phyloP scores from a whole-genome alignment of 2,329 filamentous ascomycete species.

The Clarireedia monteithiana region DNA sequence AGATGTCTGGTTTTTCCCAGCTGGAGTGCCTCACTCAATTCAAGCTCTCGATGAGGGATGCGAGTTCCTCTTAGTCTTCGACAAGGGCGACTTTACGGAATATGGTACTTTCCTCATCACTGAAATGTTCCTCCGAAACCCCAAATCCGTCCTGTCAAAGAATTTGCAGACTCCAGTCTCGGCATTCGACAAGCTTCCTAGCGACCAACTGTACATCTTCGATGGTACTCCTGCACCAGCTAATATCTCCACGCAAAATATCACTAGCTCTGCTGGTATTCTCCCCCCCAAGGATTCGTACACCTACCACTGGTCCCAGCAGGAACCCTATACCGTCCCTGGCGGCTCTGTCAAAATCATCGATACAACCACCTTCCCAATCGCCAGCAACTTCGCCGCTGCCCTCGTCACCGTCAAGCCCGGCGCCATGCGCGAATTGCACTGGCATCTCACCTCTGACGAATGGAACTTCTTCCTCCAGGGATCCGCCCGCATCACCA shows the following conservation, averaged over 20 bases:
- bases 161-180: constrained; percentile 41
- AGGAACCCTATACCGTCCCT: constrained; percentile 37
- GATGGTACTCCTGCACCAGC: constrained; percentile 40
- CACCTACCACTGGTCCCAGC: constrained; percentile 43
- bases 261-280: constrained; percentile 37
- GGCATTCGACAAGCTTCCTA: constrained; percentile 40
- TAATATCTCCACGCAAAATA: constrained; percentile 38
- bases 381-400: constrained; percentile 46
- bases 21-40: constrained; percentile 42
- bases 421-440: constrained; percentile 57
- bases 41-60: constrained; percentile 46
- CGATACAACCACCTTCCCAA: constrained; percentile 49
- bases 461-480: neutral
- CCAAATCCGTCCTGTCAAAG: constrained; percentile 44
- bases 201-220: constrained; percentile 44
- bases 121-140: constrained; percentile 21
- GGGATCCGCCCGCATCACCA: constrained; percentile 8
- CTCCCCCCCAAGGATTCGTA: constrained; percentile 30
- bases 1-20: constrained; percentile 48
- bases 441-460: constrained; percentile 46
- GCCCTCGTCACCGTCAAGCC: constrained; percentile 51
- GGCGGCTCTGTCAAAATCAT: constrained; percentile 53
- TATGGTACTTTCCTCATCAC: constrained; percentile 48
- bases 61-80: constrained; percentile 54
- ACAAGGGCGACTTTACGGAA: constrained; percentile 50